A percentile compares a stretch with the other conserved stretches of the same genome.
phyloP scores from a whole-genome alignment of 257 asterid species.

The Plantago major region DNA sequence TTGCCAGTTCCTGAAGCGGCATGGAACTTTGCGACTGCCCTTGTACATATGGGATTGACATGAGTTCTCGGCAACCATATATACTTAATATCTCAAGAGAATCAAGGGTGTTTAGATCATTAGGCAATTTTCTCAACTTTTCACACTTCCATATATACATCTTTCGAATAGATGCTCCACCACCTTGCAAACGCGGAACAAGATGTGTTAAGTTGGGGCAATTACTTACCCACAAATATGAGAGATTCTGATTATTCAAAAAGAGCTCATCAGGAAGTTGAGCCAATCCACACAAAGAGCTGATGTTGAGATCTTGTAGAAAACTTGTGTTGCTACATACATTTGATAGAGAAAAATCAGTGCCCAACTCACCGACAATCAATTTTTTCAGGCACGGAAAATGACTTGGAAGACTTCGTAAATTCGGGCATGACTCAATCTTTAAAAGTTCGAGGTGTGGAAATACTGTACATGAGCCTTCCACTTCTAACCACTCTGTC shows the following conservation, averaged over 20 bases:
- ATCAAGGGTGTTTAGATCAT: background rate
- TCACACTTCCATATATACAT: background rate
- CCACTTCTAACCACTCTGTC: background rate
- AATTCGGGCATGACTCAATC: background rate
- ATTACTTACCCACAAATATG: background rate
- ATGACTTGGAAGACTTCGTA: slow-evolving; percentile 26
- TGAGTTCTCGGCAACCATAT: background rate
- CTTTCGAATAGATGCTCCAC: slow-evolving; percentile 1
- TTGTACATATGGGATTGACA: background rate
- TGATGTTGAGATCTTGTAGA: background rate
- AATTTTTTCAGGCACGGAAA: slow-evolving; percentile 21
- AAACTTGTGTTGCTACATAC: slow-evolving; percentile 12
- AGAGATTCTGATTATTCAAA: slow-evolving; percentile 1
- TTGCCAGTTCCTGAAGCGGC: no score
- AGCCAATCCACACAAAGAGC: background rate
- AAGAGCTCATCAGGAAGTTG: slow-evolving; percentile 6
- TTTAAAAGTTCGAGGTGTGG: slow-evolving; percentile 19
- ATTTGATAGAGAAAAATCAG: slow-evolving; percentile 3
- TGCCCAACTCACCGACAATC: fast-evolving
- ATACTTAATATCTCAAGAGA: background rate
- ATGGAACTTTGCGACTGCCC: background rate
- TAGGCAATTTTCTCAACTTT: background rate
- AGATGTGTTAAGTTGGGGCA: slow-evolving; percentile 8
- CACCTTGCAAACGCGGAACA: slow-evolving; percentile 4
- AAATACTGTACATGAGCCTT: slow-evolving; percentile 6